Conservation (phyloP, 2,329 filamentous ascomycete genomes). For the Cladobotryum protrusum region DNA sequence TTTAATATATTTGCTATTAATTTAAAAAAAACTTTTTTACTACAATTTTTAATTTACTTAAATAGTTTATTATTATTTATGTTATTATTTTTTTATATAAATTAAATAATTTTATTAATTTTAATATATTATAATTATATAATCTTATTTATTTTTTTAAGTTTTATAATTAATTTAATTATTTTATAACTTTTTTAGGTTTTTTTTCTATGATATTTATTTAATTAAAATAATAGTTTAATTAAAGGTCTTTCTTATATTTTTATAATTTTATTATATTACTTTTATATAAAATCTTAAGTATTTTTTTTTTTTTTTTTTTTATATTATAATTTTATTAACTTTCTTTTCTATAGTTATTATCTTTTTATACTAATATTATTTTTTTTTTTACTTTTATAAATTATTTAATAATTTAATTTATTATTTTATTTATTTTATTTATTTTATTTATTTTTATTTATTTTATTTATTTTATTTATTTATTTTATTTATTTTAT, state of each 20-base stretch:
- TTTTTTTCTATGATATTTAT: neutral
- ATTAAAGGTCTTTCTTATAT: neutral
- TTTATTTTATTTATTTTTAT: neutral
- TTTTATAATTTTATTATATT: neutral
- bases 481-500: neutral
- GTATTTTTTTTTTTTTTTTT: neutral
- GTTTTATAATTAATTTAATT: neutral
- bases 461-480: slow-evolving; percentile 1
- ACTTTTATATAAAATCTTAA: neutral
- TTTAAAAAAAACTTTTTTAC: no score
- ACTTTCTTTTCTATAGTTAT: neutral
- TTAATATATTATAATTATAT: neutral
- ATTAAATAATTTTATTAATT: neutral
- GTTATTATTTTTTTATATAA: neutral
- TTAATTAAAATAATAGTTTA: neutral
- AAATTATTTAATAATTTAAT: neutral
- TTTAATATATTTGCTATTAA: no score
- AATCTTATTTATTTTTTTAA: no score
- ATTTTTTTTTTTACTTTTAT: neutral
- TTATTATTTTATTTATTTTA: neutral
- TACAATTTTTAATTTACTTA: no score
- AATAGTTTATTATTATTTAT: neutral
- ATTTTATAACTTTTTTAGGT: neutral
- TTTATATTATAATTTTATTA: slow-evolving; percentile 1
- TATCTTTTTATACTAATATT: neutral